Conservation (phyloP, 2,329 filamentous ascomycete species). For the Penicillium sp. region DNA sequence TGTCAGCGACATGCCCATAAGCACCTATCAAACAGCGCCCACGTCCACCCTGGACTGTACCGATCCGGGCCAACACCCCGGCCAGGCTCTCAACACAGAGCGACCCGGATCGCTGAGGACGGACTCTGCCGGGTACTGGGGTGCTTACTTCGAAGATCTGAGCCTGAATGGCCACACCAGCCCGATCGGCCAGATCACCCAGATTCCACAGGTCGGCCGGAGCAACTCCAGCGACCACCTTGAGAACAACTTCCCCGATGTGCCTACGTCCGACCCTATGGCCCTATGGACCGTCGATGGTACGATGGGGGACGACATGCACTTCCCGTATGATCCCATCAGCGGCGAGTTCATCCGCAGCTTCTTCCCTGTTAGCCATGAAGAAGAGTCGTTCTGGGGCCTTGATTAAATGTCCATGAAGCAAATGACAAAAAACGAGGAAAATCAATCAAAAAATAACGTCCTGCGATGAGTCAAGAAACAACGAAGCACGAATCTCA, state of each 20-base stretch:
- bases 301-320: conserved; percentile 22
- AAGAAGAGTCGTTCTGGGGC: conserved; percentile 26
- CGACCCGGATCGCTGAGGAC: neutral
- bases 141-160: conserved; percentile 9
- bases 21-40: conserved; percentile 16
- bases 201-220: neutral
- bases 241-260: neutral
- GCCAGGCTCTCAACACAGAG: neutral
- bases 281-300: conserved; percentile 5
- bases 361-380: conserved; percentile 33
- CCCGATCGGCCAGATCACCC: neutral
- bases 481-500: neutral
- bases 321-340: conserved; percentile 40
- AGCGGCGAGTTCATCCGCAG: conserved; percentile 38
- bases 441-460: neutral
- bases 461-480: neutral
- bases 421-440: neutral
- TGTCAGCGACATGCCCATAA: conserved; percentile 32
- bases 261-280: conserved; percentile 11
- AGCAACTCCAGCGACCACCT: conserved; percentile 1
- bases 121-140: conserved; percentile 8
- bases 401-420: conserved; percentile 5
- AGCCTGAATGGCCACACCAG: neutral
- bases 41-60: conserved; percentile 8
- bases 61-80: neutral